A percentile compares a stretch with the other conserved stretches of the same genome.
phyloP scores from a whole-genome alignment of 139 green algal genomes.

The Chlamydomonas sp. region DNA sequence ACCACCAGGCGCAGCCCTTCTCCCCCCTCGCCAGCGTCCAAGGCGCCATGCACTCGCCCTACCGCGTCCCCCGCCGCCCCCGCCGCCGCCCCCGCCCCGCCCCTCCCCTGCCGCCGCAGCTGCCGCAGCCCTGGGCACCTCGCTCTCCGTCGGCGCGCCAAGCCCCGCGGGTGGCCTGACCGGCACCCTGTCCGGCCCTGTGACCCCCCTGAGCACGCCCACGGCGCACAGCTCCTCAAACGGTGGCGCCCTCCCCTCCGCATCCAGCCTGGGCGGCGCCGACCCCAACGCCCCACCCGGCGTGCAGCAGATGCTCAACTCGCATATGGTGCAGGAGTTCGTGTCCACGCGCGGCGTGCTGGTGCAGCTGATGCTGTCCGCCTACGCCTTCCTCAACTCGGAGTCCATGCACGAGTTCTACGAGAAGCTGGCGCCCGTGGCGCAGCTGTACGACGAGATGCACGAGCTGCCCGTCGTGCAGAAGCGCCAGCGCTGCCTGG shows the following conservation, averaged over 20 bases:
- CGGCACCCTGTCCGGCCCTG: too few relatives aligned
- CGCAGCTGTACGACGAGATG: slow-evolving; percentile 59
- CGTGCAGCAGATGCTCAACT: slow-evolving; percentile 34
- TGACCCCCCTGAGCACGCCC: too few relatives aligned
- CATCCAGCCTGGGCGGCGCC: not conserved
- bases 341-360: slow-evolving; percentile 37
- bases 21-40: not conserved
- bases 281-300: not conserved
- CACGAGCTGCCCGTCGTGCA: slow-evolving; percentile 63
- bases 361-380: slow-evolving; percentile 47
- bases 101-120: not conserved
- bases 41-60: not conserved
- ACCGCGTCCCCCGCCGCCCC: not conserved
- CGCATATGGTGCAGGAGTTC: slow-evolving; percentile 46
- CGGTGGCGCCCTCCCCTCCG: not conserved
- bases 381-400: slow-evolving; percentile 38
- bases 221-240: too few relatives aligned
- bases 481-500: slow-evolving; percentile 59
- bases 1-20: not conserved
- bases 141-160: not conserved
- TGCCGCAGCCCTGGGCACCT: not conserved
- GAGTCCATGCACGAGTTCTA: slow-evolving; percentile 27
- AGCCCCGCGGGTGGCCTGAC: too few relatives aligned
- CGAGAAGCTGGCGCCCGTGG: slow-evolving; percentile 35
- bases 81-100: slow-evolving; percentile 18